phyloP scores from a whole-genome alignment of 345 rosid species.

The Toxicodendron radicans region DNA sequence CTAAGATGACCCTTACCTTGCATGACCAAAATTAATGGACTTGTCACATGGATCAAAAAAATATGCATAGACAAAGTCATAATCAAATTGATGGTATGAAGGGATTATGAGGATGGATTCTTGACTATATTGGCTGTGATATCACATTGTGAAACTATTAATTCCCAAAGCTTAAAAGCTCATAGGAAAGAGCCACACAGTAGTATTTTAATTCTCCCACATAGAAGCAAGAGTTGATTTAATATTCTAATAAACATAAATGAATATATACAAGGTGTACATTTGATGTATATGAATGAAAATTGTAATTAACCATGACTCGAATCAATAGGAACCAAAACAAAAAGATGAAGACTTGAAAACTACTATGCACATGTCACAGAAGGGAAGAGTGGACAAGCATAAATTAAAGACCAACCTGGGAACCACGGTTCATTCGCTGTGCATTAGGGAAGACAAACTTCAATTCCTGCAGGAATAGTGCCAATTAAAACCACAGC shows the following conservation, averaged over 20 bases:
- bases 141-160: too few species aligned
- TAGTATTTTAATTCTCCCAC: too few species aligned
- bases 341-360: background rate
- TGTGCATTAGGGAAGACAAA: constrained; percentile 77
- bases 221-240: too few species aligned
- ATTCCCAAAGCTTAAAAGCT: too few species aligned
- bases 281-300: background rate
- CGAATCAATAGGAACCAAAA: background rate
- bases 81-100: too few species aligned
- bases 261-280: background rate
- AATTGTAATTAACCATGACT: background rate
- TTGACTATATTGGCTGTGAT: too few species aligned
- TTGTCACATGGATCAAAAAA: too few species aligned
- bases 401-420: constrained; percentile 46
- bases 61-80: too few species aligned
- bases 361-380: background rate
- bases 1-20: too few species aligned
- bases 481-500: constrained; percentile 15
- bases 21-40: too few species aligned
- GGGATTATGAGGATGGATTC: too few species aligned
- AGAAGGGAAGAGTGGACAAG: background rate
- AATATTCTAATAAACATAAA: background rate
- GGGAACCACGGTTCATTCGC: constrained; percentile 81
- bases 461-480: constrained; percentile 67
- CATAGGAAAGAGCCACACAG: too few species aligned